These are phyloP conservation scores for Globisporangium polare DNA, from an alignment of 352 stramenopile genomes.

Conservation along the genomic window DNA sequence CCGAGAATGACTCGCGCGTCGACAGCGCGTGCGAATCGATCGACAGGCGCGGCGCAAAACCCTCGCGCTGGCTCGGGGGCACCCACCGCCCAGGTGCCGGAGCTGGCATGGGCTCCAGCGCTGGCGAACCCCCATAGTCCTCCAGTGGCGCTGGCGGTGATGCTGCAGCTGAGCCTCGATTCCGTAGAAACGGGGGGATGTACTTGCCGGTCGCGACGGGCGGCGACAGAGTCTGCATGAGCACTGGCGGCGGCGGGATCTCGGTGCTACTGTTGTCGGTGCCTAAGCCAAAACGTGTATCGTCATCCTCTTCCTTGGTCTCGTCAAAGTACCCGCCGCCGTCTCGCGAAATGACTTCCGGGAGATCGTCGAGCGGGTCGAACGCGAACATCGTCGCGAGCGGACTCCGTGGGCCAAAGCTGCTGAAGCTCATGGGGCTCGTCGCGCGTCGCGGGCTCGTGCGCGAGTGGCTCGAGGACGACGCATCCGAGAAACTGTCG, in stretches of 20 bases:
- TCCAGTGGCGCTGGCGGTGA: constrained; percentile 22
- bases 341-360: constrained; percentile 23
- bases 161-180: constrained; percentile 43
- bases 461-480: constrained; percentile 34
- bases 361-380: constrained; percentile 64
- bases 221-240: constrained; percentile 54
- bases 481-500: constrained; percentile 55
- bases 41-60: constrained; percentile 37
- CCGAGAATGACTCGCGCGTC: constrained; percentile 47
- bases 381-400: constrained; percentile 69
- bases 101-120: constrained; percentile 34
- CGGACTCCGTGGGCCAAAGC: constrained; percentile 64
- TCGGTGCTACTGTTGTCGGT: not conserved
- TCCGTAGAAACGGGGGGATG: constrained; percentile 68
- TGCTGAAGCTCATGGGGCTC: constrained; percentile 53
- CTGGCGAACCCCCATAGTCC: constrained; percentile 23
- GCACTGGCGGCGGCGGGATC: constrained; percentile 21
- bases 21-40: constrained; percentile 44
- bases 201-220: constrained; percentile 62
- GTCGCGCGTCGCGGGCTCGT: constrained; percentile 50
- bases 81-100: constrained; percentile 45
- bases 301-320: constrained; percentile 18
- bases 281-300: not conserved
- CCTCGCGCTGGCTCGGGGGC: constrained; percentile 51
- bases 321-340: constrained; percentile 21